Evolutionary conservation across 2,329 filamentous ascomycete genomes (phyloP).

Genomic region (Ophiostoma piceae): DNA sequence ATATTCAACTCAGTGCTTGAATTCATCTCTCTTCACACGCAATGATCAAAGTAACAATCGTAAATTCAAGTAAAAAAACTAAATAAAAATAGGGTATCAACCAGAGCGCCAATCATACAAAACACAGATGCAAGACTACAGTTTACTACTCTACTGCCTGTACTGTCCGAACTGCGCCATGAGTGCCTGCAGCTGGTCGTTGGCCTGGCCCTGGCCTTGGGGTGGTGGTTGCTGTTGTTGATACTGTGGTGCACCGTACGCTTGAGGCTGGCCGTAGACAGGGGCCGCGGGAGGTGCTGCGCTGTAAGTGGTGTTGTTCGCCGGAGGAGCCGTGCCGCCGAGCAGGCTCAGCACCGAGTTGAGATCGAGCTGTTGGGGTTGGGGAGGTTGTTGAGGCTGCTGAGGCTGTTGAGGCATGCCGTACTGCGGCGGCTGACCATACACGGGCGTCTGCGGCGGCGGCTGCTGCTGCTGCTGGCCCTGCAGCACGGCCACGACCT

Average conservation of each 20-base stretch:
- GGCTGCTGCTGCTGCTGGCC: conserved; percentile 25
- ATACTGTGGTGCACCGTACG: background rate
- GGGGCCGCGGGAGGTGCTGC: background rate
- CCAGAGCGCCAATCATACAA: background rate
- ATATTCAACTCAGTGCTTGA: background rate
- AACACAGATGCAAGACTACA: background rate
- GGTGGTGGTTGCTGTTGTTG: conserved; percentile 24
- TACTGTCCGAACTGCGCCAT: conserved; percentile 67
- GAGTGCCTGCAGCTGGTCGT: conserved; percentile 60
- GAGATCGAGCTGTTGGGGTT: conserved; percentile 36
- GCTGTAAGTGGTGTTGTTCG: conserved; percentile 16
- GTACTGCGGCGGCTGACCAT: background rate
- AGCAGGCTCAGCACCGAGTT: conserved; percentile 44
- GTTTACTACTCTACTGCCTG: conserved; percentile 43
- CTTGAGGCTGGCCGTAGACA: background rate
- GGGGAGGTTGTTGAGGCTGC: background rate
- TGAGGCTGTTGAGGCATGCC: background rate
- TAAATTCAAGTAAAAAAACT: too few relatives aligned
- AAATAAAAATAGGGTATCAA: conserved; percentile 4
- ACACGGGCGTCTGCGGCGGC: background rate
- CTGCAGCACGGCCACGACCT: conserved; percentile 35
- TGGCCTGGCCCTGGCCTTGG: conserved; percentile 28
- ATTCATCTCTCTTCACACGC: background rate
- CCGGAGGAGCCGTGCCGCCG: conserved; percentile 25
- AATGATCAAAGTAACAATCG: background rate